Base-by-base conservation (phyloP, 371 early-diverging fungal species). In the Mucor plumbeus region DNA sequence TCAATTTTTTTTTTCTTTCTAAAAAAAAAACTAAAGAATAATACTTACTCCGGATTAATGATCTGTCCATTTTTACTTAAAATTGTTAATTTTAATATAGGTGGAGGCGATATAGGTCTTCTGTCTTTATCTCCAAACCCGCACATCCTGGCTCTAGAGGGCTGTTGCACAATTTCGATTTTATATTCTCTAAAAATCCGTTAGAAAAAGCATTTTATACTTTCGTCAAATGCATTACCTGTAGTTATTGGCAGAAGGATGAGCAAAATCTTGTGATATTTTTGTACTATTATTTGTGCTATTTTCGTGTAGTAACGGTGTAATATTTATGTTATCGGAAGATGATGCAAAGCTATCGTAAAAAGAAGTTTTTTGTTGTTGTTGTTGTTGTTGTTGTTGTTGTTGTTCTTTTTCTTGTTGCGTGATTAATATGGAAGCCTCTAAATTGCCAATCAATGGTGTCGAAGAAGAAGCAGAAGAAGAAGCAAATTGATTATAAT, bases 91-190 rank as follows among this genome's bases (percentile, higher is more conserved):
- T 77, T 72, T 10, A 87, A 71, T 58, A 87, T 82, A 47, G 87
- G 86, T n/a, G 87, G 85, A 17, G 87, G 87, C 19, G 82, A 79
- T 54, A 87, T 78, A 0, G 87, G 86, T 58, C 88, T 79, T 55
- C 88, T 73, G 61, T 90, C 90, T 73, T 87, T 91, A 62, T 91
- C 91, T 1, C 93, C 92, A 77, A 91, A 92, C 8, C 93, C 93
- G 73, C 95, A 93, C 90, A 93, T 92, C 7, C 95, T 87, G 9
- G 92, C 93, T 19, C 92, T 81, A n/a, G 78, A 70, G 9, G 95
- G 94, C 57, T 92, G 91, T 70, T 94, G 94, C 10, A 85, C 78
- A 56, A 90, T 57, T 13, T 61, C 61, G 8, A 77, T 35, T 21
- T 65, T 40, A 61, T 67, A 76, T 15, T 64, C 47, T 54, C 67